phyloP scores from a whole-genome alignment of 805 yeast species.

The Metschnikowia amazonensis region DNA sequence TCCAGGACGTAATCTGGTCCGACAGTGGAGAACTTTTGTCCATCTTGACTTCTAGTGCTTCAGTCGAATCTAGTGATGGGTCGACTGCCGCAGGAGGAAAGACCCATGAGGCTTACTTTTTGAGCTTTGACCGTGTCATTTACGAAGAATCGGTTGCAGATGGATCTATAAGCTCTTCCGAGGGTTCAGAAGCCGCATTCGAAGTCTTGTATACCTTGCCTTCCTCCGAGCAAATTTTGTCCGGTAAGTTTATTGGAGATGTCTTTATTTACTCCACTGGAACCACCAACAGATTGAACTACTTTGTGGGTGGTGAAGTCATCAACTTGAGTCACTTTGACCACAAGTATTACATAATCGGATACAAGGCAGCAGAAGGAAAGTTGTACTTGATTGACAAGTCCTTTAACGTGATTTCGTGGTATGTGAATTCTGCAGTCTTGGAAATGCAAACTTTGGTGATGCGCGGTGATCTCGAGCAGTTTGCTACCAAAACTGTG shows the following conservation, averaged over 20 bases:
- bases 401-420: slow-evolving; percentile 76
- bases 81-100: slow-evolving; percentile 35
- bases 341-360: slow-evolving; percentile 77
- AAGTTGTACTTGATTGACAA: slow-evolving; percentile 89
- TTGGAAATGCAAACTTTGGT: slow-evolving; percentile 95
- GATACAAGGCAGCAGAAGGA: slow-evolving; percentile 81
- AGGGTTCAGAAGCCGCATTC: slow-evolving; percentile 84
- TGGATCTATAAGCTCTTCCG: slow-evolving; percentile 66
- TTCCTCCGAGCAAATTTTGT: slow-evolving; percentile 64
- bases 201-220: slow-evolving; percentile 78
- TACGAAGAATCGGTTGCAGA: slow-evolving; percentile 59
- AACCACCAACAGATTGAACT: slow-evolving; percentile 78
- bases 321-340: slow-evolving; percentile 93
- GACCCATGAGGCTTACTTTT: slow-evolving; percentile 67
- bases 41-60: slow-evolving; percentile 44
- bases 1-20: slow-evolving; percentile 83
- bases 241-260: slow-evolving; percentile 97
- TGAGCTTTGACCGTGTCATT: slow-evolving; percentile 65
- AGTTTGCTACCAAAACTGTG: slow-evolving; percentile 33
- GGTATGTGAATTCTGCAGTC: slow-evolving; percentile 77
- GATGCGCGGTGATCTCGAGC: slow-evolving; percentile 89
- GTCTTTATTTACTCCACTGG: slow-evolving; percentile 88
- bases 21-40: slow-evolving; percentile 88
- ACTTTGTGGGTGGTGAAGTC: slow-evolving; percentile 90
- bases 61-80: slow-evolving; percentile 21